These are phyloP conservation scores for Isoetes taiwanensis DNA, from an alignment of 75 land plant genomes.

Conservation along the genomic window DNA sequence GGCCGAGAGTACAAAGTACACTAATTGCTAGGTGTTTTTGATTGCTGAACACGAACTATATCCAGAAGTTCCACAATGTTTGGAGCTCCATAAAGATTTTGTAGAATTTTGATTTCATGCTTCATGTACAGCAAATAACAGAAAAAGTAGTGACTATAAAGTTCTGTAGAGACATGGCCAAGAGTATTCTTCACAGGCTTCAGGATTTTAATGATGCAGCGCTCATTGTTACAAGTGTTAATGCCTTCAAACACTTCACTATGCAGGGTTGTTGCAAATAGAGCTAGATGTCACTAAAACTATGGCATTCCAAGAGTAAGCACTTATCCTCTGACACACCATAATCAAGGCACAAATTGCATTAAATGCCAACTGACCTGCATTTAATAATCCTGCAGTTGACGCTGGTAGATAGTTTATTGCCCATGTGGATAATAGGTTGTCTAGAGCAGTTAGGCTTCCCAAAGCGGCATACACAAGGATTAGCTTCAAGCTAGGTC, in stretches of 20 bases:
- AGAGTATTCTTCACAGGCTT: constrained; percentile 83
- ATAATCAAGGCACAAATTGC: neutral
- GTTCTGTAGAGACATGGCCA: neutral
- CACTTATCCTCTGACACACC: neutral
- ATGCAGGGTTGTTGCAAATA: too few species aligned
- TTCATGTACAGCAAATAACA: neutral
- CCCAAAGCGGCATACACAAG: neutral
- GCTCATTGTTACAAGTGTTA: constrained; percentile 34
- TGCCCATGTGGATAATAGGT: neutral
- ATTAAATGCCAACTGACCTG: constrained; percentile 2
- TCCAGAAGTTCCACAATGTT: neutral
- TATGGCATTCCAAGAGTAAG: neutral
- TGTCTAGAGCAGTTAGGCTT: neutral
- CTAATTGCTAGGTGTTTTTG: constrained; percentile 16
- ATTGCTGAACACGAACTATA: constrained; percentile 69
- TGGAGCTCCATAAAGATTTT: neutral
- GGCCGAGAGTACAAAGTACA: too few species aligned
- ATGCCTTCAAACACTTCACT: constrained; percentile 81
- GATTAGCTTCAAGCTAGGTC: neutral
- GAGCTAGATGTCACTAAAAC: neutral
- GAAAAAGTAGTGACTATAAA: neutral
- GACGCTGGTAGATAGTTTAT: constrained; percentile 1
- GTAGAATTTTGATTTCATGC: neutral
- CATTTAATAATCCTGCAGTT: neutral
- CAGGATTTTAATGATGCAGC: constrained; percentile 70